These are phyloP conservation scores for Amylostereum areolatum DNA, from an alignment of 1,284 basidiomycete species.

Conservation along the genomic window DNA sequence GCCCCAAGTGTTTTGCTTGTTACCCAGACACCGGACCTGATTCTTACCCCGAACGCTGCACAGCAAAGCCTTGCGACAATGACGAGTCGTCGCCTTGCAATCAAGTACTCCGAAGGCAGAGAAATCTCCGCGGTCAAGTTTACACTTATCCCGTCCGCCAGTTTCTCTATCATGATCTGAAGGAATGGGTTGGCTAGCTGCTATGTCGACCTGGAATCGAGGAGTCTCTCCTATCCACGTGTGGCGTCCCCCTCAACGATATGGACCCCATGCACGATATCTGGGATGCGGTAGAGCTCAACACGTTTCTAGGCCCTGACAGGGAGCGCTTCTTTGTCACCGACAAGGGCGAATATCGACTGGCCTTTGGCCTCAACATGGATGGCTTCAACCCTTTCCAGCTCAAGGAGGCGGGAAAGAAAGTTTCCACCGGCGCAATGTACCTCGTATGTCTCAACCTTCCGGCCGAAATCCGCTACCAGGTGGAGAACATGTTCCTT, in stretches of 20 bases:
- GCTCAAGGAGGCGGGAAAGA: constrained; percentile 8
- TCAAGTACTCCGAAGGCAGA: not conserved
- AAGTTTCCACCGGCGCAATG: constrained; percentile 1
- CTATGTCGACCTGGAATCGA: constrained; percentile 9
- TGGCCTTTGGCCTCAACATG: constrained; percentile 7
- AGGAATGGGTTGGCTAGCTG: constrained; percentile 7
- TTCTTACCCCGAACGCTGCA: not conserved
- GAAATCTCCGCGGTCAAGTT: constrained; percentile 10
- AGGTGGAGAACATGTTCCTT: constrained; percentile 19
- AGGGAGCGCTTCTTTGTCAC: not conserved
- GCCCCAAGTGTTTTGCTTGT: constrained; percentile 3
- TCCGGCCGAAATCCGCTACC: constrained; percentile 16
- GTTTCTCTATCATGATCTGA: constrained; percentile 5
- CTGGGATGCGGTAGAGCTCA: constrained; percentile 6
- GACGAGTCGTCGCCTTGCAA: not conserved
- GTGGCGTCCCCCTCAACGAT: not conserved
- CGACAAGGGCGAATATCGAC: not conserved
- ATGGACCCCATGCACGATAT: constrained; percentile 4
- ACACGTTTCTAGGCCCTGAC: constrained; percentile 2
- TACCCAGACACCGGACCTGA: not conserved
- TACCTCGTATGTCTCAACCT: constrained; percentile 16
- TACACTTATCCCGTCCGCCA: constrained; percentile 5
- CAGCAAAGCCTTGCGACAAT: not conserved
- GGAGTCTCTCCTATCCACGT: not conserved
- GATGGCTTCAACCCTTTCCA: constrained; percentile 12